Base-by-base conservation (phyloP, 768 basidiomycete genomes). In the Suillus clintonianus region DNA sequence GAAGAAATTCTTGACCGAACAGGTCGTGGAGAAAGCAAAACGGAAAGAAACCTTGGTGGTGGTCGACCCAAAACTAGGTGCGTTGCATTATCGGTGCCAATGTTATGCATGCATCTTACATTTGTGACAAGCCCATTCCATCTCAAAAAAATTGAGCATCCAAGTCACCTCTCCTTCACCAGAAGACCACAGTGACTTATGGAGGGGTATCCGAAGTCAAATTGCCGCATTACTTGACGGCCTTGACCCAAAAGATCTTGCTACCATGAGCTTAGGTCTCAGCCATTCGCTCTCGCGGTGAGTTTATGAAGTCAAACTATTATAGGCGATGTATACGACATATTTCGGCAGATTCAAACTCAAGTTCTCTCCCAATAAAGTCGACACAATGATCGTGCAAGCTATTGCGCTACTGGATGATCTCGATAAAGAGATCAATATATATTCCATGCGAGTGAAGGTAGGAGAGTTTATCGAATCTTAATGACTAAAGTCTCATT, bases 291-390 rank as follows among this genome's bases (percentile, higher is more conserved):
- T 99, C 73, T 97, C 95, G 56, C 89, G 95, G 95, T 94, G 53
- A 62, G 84, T 73, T 17, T 22, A 59, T 57, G 32, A 45, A 37
- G 36, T 48, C 62, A 34, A 32, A 39, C 30, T 5, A 51, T 50
- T 27, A 51, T 60, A n/a, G 50, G 48, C 60, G 37, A 54, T 64
- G 68, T 48, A 64, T 61, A n/a, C 50, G 30, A 39, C 5, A 57
- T 41, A 10, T 19, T 22, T 39, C 22, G 60, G 37, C 67, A 97
- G 96, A 64, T 99, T 97, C 82, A 99, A 99, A 83, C 85, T 99
- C 70, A 99, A 99, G 80, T 99, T 99, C 79, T 99, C 97, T 9
- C 97, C 97, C 8, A 97, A 99, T 81, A 99, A 99, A 80, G 96
- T 99, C 54, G 97, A 99, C 74, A 98, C 96, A 9, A 99, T 99